Percentiles rank a stretch among this genome's conserved stretches.
Conservation (phyloP, 805 yeast species). For the Monosporozyma yasuniensis region DNA sequence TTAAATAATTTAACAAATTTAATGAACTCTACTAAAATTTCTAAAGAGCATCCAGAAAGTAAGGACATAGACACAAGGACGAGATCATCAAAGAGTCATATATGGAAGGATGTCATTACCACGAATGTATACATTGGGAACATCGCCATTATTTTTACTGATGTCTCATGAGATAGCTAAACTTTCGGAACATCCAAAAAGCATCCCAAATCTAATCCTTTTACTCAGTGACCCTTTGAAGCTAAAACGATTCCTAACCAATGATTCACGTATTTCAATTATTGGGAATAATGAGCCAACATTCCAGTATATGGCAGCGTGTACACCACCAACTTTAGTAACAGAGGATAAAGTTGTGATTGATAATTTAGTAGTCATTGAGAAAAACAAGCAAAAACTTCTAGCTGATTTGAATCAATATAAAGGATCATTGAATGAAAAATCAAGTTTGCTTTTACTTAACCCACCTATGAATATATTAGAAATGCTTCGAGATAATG, state of each 20-base stretch:
- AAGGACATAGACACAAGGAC: neutral
- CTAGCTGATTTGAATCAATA: slow-evolving; percentile 42
- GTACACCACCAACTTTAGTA: slow-evolving; percentile 26
- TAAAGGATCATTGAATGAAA: slow-evolving; percentile 31
- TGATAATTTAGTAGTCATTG: slow-evolving; percentile 36
- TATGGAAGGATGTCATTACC: slow-evolving; percentile 19
- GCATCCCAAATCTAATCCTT: slow-evolving; percentile 33
- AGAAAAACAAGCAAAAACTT: slow-evolving; percentile 27
- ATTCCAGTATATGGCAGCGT: slow-evolving; percentile 27
- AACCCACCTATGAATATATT: slow-evolving; percentile 67
- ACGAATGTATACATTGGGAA: slow-evolving; percentile 37
- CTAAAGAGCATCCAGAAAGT: neutral
- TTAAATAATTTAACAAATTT: neutral
- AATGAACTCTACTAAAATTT: neutral
- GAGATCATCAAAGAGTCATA: neutral
- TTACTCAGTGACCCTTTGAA: slow-evolving; percentile 37
- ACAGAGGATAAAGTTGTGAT: slow-evolving; percentile 30
- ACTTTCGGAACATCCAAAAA: slow-evolving; percentile 30
- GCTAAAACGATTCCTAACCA: slow-evolving; percentile 33
- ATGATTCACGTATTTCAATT: slow-evolving; percentile 33
- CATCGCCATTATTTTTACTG: slow-evolving; percentile 31
- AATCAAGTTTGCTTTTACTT: slow-evolving; percentile 52
- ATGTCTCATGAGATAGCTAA: slow-evolving; percentile 41
- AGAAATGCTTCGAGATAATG: slow-evolving; percentile 35
- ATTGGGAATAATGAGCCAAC: neutral